A percentile compares a stretch with the other conserved stretches of the same genome.
These are phyloP conservation scores for Fagus sylvatica DNA, from an alignment of 306 rosid species.

Conservation along the genomic window DNA sequence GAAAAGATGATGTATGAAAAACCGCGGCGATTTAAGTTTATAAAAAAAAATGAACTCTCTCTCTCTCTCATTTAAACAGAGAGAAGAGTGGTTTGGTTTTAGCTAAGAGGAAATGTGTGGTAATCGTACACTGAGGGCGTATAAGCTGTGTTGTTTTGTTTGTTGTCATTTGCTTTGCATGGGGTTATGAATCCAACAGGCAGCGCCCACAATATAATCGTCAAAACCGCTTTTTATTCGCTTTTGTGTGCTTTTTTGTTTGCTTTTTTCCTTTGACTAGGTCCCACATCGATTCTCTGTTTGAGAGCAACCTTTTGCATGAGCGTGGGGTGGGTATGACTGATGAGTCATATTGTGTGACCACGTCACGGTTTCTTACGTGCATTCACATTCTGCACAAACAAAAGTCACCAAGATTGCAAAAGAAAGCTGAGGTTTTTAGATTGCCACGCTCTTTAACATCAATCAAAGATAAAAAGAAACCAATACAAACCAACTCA, in stretches of 20 bases:
- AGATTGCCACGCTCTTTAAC: too few species aligned
- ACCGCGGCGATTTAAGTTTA: neutral
- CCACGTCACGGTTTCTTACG: neutral
- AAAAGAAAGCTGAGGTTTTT: too few species aligned
- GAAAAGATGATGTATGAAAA: neutral
- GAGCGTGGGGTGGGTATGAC: neutral
- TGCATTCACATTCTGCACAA: neutral
- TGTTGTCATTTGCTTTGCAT: neutral
- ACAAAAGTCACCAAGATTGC: neutral
- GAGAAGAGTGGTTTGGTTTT: neutral
- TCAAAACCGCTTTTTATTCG: conserved; percentile 42
- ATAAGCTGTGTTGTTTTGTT: neutral
- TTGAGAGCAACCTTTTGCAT: neutral
- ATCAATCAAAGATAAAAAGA: too few species aligned
- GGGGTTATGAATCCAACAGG: conserved; percentile 24
- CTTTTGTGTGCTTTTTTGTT: neutral
- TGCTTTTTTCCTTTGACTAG: neutral
- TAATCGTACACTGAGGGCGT: neutral
- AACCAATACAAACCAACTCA: too few species aligned
- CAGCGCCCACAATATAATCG: conserved; percentile 53
- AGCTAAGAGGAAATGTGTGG: neutral
- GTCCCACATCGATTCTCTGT: conserved; percentile 20
- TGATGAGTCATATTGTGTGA: too few species aligned
- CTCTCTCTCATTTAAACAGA: neutral
- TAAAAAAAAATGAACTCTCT: too few species aligned